These are phyloP conservation scores for Coprinopsis cinerea DNA, from an alignment of 768 basidiomycete species.

Conservation along the genomic window DNA sequence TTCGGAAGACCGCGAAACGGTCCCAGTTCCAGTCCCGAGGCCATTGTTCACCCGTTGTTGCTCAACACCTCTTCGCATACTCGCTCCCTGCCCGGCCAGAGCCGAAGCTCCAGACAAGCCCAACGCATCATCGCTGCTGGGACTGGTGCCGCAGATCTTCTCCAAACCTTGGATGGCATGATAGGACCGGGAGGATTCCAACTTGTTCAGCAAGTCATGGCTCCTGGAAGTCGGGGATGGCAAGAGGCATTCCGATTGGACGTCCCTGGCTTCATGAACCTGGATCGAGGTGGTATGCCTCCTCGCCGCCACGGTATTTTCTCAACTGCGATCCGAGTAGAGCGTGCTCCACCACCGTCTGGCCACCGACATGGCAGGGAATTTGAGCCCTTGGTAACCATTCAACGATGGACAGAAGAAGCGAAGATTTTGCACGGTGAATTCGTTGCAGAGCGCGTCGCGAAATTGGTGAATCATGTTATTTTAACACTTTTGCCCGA, in stretches of 20 bases:
- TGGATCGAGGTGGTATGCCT: constrained; percentile 49
- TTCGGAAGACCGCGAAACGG: constrained; percentile 58
- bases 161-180: constrained; percentile 76
- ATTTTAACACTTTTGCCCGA: constrained; percentile 72
- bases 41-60: constrained; percentile 78
- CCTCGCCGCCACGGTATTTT: constrained; percentile 41
- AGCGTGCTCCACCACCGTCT: constrained; percentile 40
- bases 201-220: constrained; percentile 77
- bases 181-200: constrained; percentile 79
- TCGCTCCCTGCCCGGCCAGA: constrained; percentile 38
- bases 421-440: constrained; percentile 75
- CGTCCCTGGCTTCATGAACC: constrained; percentile 57
- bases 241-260: constrained; percentile 74
- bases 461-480: constrained; percentile 66
- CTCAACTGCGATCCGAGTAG: constrained; percentile 57
- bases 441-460: constrained; percentile 60
- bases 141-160: constrained; percentile 48
- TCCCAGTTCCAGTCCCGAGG: constrained; percentile 51
- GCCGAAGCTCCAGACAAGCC: constrained; percentile 47
- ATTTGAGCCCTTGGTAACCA: constrained; percentile 74
- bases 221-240: constrained; percentile 40
- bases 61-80: constrained; percentile 51
- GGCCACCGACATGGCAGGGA: constrained; percentile 47
- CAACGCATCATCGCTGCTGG: constrained; percentile 43
- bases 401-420: constrained; percentile 89